Evolutionary conservation across 495 filamentous ascomycete genomes (phyloP), one percentile per base, ranked within the genome.

Genomic region (Tuber aestivum): DNA sequence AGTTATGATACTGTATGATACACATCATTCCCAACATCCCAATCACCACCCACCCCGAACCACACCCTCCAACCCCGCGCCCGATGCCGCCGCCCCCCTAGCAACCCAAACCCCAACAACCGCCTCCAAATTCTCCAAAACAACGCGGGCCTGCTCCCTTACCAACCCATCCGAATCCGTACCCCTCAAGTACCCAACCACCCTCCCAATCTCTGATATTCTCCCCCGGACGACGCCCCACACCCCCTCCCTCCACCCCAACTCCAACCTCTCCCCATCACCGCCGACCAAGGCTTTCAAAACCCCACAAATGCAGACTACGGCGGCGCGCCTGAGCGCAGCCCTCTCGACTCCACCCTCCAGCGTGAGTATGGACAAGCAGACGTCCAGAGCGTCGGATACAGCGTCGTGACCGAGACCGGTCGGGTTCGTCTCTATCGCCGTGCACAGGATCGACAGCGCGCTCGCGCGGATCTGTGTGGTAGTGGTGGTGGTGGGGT

Each of bases 151-250:
- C 86, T 96, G 92, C 70, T 91, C 89, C 75, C 88, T 87, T 20
- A 94, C 92, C 80, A 95, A 85, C 14, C 86, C 88, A 83, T 97
- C 94, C 42, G 85, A 87, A 81, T 96, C 94, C 56, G 88, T 89
- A 70, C 85, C 87, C 72, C 87, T 86, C 32, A 94, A 89, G 83
- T 92, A 93, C 50, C 83, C 83, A 72, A 97, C 80, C 40, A 91
- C 88, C 45, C 88, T 87, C 74, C 89, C 79, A 70, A 94, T 87
- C 76, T 90, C 87, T 20, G 89, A 87, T 40, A 91, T 86, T 76
- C 88, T 90, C 14, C 87, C 84, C 41, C 87, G 85, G 0, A 90
- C 88, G 74, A 94, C 88, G 3, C 89, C 88, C 78, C 93, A 91
- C 6, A 88, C 88, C 10, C 89, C 77, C 42, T 85, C 86, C 50